Evolutionary conservation across 1,284 basidiomycete genomes (phyloP).

Genomic region (Tylopilus sp.): DNA sequence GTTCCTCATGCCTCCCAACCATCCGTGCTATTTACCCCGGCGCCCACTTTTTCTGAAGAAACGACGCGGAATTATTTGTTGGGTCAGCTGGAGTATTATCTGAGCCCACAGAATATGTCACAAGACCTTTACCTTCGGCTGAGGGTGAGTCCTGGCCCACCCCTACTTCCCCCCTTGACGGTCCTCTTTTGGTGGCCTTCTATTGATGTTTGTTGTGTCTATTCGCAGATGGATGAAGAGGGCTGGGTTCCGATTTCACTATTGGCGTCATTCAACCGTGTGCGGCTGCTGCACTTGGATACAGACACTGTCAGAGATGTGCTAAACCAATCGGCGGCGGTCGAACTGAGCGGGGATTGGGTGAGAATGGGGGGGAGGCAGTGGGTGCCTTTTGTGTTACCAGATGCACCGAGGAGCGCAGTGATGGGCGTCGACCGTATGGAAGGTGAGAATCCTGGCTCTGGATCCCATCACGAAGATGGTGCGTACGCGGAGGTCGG

Average conservation of each 20-base stretch:
- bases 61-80: slow-evolving; percentile 63
- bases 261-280: slow-evolving; percentile 84
- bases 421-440: slow-evolving; percentile 23
- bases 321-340: slow-evolving; percentile 60
- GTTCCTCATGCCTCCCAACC: slow-evolving; percentile 29
- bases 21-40: slow-evolving; percentile 47
- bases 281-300: slow-evolving; percentile 68
- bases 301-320: slow-evolving; percentile 67
- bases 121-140: slow-evolving; percentile 79
- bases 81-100: slow-evolving; percentile 85
- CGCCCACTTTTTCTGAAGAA: slow-evolving; percentile 65
- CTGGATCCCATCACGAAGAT: neutral
- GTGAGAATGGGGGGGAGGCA: slow-evolving; percentile 57
- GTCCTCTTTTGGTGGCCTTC: neutral
- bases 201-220: slow-evolving; percentile 6
- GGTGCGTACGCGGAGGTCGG: slow-evolving; percentile 4
- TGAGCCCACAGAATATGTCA: slow-evolving; percentile 82
- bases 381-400: slow-evolving; percentile 73
- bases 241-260: slow-evolving; percentile 85
- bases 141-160: slow-evolving; percentile 47
- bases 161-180: neutral
- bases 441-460: neutral
- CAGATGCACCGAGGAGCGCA: slow-evolving; percentile 52
- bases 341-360: slow-evolving; percentile 70
- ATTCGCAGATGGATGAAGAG: slow-evolving; percentile 76